These are phyloP conservation scores for Lotmaria passim DNA, from an alignment of 208 protist species.

Conservation along the genomic window DNA sequence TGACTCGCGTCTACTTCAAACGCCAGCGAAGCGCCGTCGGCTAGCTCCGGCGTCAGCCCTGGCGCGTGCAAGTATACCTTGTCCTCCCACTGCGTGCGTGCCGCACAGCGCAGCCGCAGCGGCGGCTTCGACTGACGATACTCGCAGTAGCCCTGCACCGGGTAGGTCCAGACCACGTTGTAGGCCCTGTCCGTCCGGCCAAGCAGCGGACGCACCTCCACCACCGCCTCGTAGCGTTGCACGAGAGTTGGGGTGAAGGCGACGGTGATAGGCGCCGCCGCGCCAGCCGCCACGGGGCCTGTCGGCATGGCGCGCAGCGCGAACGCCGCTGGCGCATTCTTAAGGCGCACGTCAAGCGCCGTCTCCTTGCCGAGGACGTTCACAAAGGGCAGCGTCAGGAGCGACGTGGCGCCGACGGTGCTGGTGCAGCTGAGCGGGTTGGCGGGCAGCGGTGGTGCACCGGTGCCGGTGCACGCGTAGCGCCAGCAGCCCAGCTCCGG, in stretches of 20 bases:
- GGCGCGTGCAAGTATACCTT: conserved; percentile 54
- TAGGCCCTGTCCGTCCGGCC: conserved; percentile 27
- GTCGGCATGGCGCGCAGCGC: conserved; percentile 32
- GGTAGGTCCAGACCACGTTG: conserved; percentile 78
- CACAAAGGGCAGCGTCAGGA: conserved; percentile 59
- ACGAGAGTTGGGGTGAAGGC: conserved; percentile 72
- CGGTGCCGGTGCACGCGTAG: conserved; percentile 76
- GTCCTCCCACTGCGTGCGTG: conserved; percentile 60
- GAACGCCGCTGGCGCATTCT: conserved; percentile 40
- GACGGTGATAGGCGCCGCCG: conserved; percentile 50
- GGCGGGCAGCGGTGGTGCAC: conserved; percentile 54
- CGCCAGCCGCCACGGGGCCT: conserved; percentile 45
- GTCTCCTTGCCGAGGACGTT: conserved; percentile 79
- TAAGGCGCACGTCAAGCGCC: conserved; percentile 37
- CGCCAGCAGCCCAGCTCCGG: conserved; percentile 79
- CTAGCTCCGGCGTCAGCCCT: conserved; percentile 43
- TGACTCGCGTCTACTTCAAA: conserved; percentile 59
- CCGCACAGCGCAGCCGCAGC: conserved; percentile 61
- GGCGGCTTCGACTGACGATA: conserved; percentile 55
- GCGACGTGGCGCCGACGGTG: conserved; percentile 48
- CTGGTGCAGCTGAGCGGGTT: conserved; percentile 52
- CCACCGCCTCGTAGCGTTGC: conserved; percentile 53
- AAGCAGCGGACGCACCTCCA: conserved; percentile 60
- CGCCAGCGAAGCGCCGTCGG: conserved; percentile 26
- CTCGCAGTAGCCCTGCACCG: conserved; percentile 80